Evolutionary conservation across 83 land plant genomes (phyloP), one percentile per base, ranked within the genome.

Genomic region (Diphasiastrum complanatum): DNA sequence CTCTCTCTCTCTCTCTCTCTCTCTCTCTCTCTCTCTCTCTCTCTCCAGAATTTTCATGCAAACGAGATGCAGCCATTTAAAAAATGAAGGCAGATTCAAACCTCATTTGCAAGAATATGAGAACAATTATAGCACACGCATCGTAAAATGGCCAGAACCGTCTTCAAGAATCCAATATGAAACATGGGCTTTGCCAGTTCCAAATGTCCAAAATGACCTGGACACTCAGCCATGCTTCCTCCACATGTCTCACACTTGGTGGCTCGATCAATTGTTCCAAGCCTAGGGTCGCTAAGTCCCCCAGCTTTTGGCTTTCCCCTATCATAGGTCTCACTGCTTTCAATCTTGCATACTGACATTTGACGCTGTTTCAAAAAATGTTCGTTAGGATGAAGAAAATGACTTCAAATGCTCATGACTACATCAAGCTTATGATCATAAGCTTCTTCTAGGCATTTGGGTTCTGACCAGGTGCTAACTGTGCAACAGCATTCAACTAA

Each of bases 151-250:
- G 83, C 61, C 14, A 95, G 82, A 50, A 95, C 89, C 8, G 99
- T 90, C 76, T 90, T 95, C 75, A 95, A 43, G 33, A 89, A 95
- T 10, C 99, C 99, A 64, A 90, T 90, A 61, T 95, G 99, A 53
- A 76, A 95, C 99, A 95, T 90, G 1, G 99, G 97, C 66, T 95
- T 95, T 19, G 97, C 97, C 18, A 95, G 85, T 74, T 95, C 99
- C 27, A 95, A 75, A 60, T 95, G 93, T 10, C 97, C 99, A 61
- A 95, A 95, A 53, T 95, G 99, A 4, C 99, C 99, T 2, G 99
- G 95, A 54, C 99, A 95, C 75, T 86, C 93, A 6, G 93, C 97
- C 97, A 95, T 89, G 68, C 78, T 80, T 5, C 95, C 93, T 22
- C 77, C 81, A 64, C 99, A 95, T 1, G 99, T 89, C 53, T 95